phyloP scores from a whole-genome alignment of 1,284 basidiomycete species.

The Malassezia caprae region DNA sequence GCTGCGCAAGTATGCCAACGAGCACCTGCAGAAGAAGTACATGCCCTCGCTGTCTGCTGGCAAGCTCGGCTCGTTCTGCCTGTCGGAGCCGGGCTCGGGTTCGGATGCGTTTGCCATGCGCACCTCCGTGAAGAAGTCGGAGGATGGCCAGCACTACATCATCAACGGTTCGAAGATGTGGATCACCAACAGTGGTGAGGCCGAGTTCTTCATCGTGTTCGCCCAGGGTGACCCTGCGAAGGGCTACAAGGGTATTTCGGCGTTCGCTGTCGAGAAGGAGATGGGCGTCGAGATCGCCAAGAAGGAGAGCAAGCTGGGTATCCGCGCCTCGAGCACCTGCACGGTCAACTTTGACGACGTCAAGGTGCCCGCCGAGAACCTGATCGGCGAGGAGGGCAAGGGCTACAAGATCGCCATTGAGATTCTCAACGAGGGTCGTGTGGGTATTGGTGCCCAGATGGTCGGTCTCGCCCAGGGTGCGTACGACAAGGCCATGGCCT shows the following conservation, averaged over 20 bases:
- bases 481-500: slow-evolving; percentile 81
- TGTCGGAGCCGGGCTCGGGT: slow-evolving; percentile 84
- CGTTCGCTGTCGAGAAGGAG: slow-evolving; percentile 88
- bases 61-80: slow-evolving; percentile 86
- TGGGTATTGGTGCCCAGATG: slow-evolving; percentile 78
- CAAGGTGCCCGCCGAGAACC: slow-evolving; percentile 78
- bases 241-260: slow-evolving; percentile 98
- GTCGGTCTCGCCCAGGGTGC: slow-evolving; percentile 92
- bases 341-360: slow-evolving; percentile 92
- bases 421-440: slow-evolving; percentile 92
- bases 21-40: slow-evolving; percentile 78
- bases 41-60: slow-evolving; percentile 69
- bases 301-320: slow-evolving; percentile 97
- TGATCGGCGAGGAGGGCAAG: slow-evolving; percentile 84
- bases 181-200: slow-evolving; percentile 97
- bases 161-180: slow-evolving; percentile 98
- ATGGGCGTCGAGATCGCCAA: slow-evolving; percentile 97
- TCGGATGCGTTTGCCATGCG: slow-evolving; percentile 95
- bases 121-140: slow-evolving; percentile 76
- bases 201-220: slow-evolving; percentile 75
- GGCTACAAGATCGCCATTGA: slow-evolving; percentile 95
- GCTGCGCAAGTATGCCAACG: slow-evolving; percentile 72
- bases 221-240: slow-evolving; percentile 89
- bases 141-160: slow-evolving; percentile 59
- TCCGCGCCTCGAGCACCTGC: slow-evolving; percentile 92